Evolutionary conservation across 208 protist species (phyloP), one percentile per base, ranked within the genome.

Genomic region (Blechomonas ayalai): DNA sequence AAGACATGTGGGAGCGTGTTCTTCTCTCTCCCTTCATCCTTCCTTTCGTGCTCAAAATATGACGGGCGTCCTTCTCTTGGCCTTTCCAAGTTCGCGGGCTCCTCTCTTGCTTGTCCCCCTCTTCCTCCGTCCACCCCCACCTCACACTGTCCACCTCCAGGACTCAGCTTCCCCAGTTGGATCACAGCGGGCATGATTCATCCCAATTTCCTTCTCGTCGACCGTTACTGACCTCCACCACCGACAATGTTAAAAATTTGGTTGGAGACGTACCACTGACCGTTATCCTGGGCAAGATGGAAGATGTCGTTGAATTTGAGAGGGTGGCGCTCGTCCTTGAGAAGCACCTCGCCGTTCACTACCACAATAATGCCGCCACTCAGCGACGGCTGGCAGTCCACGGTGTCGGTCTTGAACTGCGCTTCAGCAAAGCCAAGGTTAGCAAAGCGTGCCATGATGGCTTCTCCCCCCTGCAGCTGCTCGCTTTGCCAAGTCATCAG

Each of bases 221-320:
- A 22, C 27, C 3, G 15, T 59, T 68, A 85, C 36, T 78, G 76
- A 19, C 73, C 83, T 28, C 79, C 83, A 26, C 84, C 84, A 33
- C 80, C 84, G 39, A 92, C 68, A 37, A 92, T 83, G 54, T 82
- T 81, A 49, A 94, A 94, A 36, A 94, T 69, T 31, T 94, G 85
- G 52, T 94, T 94, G 3, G 75, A 73, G 34, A 94, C 71, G 52
- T 77, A 90, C 76, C 74, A 94, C 74, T 90, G 77, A 0, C 58
- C 71, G 20, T 56, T 69, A 1, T 92, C 83, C 26, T 71, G 59
- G 0, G 75, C 78, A 5, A 94, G 54, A 51, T 88, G 73, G 59
- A 94, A 94, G 32, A 89, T 59, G 41, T 94, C 85, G 52, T 87
- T 91, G 53, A 89, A 94, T 67, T 89, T 94, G 33, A 91, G 66